Evolutionary conservation across 257 asterid genomes (phyloP).

Genomic region (Paulownia fortunei): DNA sequence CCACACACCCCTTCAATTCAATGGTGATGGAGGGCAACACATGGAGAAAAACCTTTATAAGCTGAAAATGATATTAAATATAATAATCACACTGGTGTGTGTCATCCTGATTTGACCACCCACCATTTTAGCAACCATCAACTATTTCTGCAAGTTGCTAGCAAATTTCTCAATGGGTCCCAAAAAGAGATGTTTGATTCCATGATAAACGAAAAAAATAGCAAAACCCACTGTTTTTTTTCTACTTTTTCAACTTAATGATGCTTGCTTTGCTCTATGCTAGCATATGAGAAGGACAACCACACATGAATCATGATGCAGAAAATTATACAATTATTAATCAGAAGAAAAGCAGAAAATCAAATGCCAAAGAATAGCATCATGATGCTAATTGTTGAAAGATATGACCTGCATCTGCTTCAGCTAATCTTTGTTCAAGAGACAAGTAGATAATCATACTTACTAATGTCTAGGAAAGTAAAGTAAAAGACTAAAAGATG

Average conservation of each 20-base stretch:
- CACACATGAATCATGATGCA: background rate
- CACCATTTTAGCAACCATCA: slow-evolving; percentile 25
- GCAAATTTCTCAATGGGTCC: slow-evolving; percentile 29
- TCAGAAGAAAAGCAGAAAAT: background rate
- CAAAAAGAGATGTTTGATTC: background rate
- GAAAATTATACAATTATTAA: background rate
- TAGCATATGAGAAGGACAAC: slow-evolving; percentile 2
- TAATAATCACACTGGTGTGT: slow-evolving; percentile 10
- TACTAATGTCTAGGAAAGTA: background rate
- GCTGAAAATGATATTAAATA: slow-evolving; percentile 17
- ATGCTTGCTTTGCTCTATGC: slow-evolving; percentile 1
- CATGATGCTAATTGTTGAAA: background rate
- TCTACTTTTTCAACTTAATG: slow-evolving; percentile 8
- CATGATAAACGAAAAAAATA: background rate
- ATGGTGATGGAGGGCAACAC: slow-evolving; percentile 8
- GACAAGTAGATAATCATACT: background rate
- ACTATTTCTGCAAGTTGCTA: slow-evolving; percentile 18
- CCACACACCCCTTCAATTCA: slow-evolving; percentile 12
- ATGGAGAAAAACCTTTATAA: background rate
- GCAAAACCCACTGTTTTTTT: background rate
- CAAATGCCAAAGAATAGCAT: background rate
- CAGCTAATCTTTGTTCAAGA: background rate
- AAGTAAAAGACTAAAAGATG: background rate
- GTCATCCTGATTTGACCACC: slow-evolving; percentile 31
- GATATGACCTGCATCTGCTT: background rate